Base-by-base conservation (phyloP, 768 basidiomycete genomes). In the Sistotremastrum niveocremeum region DNA sequence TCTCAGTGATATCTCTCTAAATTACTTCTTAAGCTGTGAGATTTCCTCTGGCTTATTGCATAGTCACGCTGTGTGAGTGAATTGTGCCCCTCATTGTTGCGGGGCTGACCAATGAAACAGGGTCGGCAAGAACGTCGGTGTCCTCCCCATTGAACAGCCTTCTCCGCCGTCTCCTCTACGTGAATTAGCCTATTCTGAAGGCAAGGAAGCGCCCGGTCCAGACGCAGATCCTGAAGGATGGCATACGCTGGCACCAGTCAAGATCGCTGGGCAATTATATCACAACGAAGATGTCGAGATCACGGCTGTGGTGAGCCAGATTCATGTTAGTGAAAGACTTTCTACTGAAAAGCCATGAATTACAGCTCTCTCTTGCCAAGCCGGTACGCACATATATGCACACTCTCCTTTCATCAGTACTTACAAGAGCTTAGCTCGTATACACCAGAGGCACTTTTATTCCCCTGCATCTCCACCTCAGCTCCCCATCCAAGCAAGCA, bases 371-470 rank as follows among this genome's bases (percentile, higher is more conserved):
- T 3, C 56, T 77, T 32, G 73, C 73, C 11, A 70, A 58, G 35
- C 75, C 76, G 9, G 69, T 71, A 56, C 20, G 20, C 20, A 53
- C 62, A 50, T 39, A 20, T 20, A 20, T 20, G 20, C 20, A n/a
- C 30, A 20, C 7, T 7, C 37, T 37, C 37, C 7, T 2, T 34
- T 48, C 8, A 28, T 12, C 37, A 9, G n/a, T 20, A 20, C 20
- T 20, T 20, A 20, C 20, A 20, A 20, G 1, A 20, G 20, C 20
- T 28, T 37, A 78, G 76, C 61, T 75, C 8, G 66, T 62, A 4
- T 77, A 68, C 55, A 65, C 73, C 8, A 56, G 69, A n/a, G 74
- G 73, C 5, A 69, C 71, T 5, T 65, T 69, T 0, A 65, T 79
- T 4, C 76, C 76, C 6, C 56, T 80, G 5, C 56, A 61, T 38